Base-by-base conservation (phyloP, 352 stramenopile species). In the Paralagenidium karlingii region DNA sequence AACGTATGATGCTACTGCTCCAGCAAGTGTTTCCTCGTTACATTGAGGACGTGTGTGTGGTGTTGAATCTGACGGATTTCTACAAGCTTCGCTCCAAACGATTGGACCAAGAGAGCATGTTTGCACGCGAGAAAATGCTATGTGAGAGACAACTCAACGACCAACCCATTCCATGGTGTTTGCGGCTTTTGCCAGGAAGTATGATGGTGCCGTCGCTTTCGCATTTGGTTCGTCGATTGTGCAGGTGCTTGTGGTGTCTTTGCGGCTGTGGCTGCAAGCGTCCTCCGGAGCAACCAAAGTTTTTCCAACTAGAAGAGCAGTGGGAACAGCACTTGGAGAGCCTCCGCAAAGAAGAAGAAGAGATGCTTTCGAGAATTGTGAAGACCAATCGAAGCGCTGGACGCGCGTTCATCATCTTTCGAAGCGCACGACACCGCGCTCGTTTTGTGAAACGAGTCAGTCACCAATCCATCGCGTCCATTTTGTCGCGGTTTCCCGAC, bases 21-120 rank as follows among this genome's bases (percentile, higher is more conserved):
- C 58, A 88, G 18, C 62, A 91, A 32, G 74, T 91, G 1, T 91
- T 91, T 43, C 77, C 74, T 11, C 60, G 64, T 0, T 91, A 88
- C 51, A 51, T 91, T 10, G 65, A 84, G 27, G 74, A 88, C 36
- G 77, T 88, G 22, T 73, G 60, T 20, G 68, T 91, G 11, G 77
- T 91, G 40, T 82, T 78, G 48, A 82, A 91, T 44, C 59, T 91
- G 34, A 64, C 64, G 21, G 66, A 79, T 34, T 88, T 87, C 41
- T 71, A 83, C 44, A 45, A 51, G 20, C 60, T 69, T 21, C 67
- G 88, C 55, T 51, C 47, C 43, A 59, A 52, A 34, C 69, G 69
- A 8, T 50, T 64, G 28, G 43, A 41, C 15, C 58, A 76, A 19
- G 68, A 82, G 41, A 68, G 58, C 18, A 55, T 59, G 22, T 51